Conservation (phyloP, 345 rosid genomes). For the Eucalyptus pauciflora region DNA sequence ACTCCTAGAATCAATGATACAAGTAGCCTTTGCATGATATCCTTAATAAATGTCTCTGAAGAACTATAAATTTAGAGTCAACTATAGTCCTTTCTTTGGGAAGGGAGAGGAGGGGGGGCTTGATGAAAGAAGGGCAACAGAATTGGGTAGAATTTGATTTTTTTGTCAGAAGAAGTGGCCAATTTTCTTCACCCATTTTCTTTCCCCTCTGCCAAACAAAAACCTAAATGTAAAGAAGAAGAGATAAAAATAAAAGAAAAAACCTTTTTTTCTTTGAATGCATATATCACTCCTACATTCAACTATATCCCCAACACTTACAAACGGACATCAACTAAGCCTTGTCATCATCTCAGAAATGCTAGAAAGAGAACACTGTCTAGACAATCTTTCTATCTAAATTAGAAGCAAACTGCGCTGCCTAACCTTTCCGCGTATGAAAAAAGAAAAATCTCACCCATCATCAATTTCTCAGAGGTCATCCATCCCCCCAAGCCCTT, state of each 20-base stretch:
- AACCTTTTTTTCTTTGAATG: background rate
- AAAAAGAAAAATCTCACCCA: background rate
- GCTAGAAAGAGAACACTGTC: background rate
- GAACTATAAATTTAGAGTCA: background rate
- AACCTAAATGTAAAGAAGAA: background rate
- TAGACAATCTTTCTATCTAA: background rate
- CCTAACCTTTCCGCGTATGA: background rate
- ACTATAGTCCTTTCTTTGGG: background rate
- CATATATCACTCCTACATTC: background rate
- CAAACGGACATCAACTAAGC: background rate
- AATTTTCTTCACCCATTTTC: background rate
- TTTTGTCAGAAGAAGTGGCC: background rate
- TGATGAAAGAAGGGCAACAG: background rate
- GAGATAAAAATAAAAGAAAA: background rate
- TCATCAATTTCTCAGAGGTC: background rate
- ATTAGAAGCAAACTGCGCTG: background rate
- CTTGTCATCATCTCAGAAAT: background rate
- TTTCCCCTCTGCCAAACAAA: background rate
- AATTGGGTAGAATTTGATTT: background rate
- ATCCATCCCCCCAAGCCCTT: background rate
- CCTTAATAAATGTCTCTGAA: background rate
- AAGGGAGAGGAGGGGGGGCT: background rate
- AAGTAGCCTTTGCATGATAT: background rate
- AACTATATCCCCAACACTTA: background rate
- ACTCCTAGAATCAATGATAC: constrained; percentile 41